Percentiles rank a stretch among this genome's conserved stretches.
These are phyloP conservation scores for Monosporascus sp. DNA, from an alignment of 2,329 filamentous ascomycete genomes.

Conservation along the genomic window DNA sequence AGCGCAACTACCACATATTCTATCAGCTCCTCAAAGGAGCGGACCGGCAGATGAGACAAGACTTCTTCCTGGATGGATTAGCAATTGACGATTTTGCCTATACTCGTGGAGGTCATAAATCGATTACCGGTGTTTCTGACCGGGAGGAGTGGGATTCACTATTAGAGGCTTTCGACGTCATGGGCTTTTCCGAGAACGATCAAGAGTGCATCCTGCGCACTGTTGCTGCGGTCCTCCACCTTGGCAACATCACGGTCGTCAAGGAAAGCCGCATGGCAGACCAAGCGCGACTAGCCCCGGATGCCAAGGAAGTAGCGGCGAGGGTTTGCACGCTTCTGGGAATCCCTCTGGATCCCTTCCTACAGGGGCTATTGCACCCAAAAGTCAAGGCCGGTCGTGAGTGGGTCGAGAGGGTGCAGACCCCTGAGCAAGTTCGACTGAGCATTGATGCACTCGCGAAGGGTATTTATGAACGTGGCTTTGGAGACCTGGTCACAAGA, in stretches of 20 bases:
- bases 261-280: constrained; percentile 90
- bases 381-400: constrained; percentile 92
- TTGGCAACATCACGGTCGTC: constrained; percentile 84
- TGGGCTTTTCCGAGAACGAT: constrained; percentile 85
- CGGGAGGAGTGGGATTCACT: constrained; percentile 82
- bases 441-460: constrained; percentile 88
- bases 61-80: constrained; percentile 69
- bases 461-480: constrained; percentile 94
- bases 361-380: constrained; percentile 84
- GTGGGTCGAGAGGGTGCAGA: constrained; percentile 98
- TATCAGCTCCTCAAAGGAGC: constrained; percentile 91
- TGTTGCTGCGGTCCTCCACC: constrained; percentile 83
- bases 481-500: constrained; percentile 83
- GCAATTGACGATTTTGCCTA: constrained; percentile 87
- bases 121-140: constrained; percentile 86
- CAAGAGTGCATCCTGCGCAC: constrained; percentile 79
- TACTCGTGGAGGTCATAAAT: constrained; percentile 85
- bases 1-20: constrained; percentile 96
- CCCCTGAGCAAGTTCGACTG: constrained; percentile 89
- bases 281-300: constrained; percentile 75
- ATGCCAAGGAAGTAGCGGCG: constrained; percentile 68
- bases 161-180: constrained; percentile 88
- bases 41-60: constrained; percentile 63
- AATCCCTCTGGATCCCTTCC: constrained; percentile 76
- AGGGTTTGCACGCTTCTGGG: constrained; percentile 81